phyloP scores from a whole-genome alignment of 805 yeast genomes.

The Scheffersomyces coipomensis region DNA sequence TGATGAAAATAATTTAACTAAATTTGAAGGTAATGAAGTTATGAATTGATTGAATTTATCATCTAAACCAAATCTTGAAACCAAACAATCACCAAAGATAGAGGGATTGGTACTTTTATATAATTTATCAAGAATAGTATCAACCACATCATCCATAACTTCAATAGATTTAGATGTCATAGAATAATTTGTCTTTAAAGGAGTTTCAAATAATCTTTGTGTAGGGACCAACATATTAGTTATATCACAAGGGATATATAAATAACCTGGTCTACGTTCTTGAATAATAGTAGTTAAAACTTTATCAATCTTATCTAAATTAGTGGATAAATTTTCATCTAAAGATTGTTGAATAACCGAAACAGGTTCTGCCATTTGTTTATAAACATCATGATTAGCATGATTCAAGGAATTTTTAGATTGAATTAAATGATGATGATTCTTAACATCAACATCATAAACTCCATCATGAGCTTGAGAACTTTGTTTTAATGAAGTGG shows the following conservation, averaged over 20 bases:
- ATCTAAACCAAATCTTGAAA: constrained; percentile 57
- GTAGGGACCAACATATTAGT: constrained; percentile 38
- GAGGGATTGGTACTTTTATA: constrained; percentile 59
- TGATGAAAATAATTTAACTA: constrained; percentile 52
- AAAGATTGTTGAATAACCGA: constrained; percentile 50
- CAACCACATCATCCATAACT: constrained; percentile 19
- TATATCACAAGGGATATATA: constrained; percentile 74
- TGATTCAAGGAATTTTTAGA: constrained; percentile 41
- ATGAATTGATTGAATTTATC: constrained; percentile 49
- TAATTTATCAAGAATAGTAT: constrained; percentile 46
- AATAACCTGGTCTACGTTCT: constrained; percentile 75
- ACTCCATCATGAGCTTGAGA: constrained; percentile 16
- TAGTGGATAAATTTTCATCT: constrained; percentile 31
- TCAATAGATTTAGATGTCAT: constrained; percentile 6
- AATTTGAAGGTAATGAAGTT: constrained; percentile 33
- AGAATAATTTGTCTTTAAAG: constrained; percentile 8
- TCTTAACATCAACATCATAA: constrained; percentile 12
- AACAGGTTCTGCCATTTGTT: constrained; percentile 57
- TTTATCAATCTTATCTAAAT: constrained; percentile 59
- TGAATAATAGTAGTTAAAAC: constrained; percentile 56
- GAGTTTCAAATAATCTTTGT: constrained; percentile 14
- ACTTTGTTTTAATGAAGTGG: constrained; percentile 29
- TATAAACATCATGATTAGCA: constrained; percentile 69
- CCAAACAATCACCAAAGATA: constrained; percentile 67
- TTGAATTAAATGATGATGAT: constrained; percentile 62